Conservation (phyloP, 768 basidiomycete species). For the Mycena epipterygia region DNA sequence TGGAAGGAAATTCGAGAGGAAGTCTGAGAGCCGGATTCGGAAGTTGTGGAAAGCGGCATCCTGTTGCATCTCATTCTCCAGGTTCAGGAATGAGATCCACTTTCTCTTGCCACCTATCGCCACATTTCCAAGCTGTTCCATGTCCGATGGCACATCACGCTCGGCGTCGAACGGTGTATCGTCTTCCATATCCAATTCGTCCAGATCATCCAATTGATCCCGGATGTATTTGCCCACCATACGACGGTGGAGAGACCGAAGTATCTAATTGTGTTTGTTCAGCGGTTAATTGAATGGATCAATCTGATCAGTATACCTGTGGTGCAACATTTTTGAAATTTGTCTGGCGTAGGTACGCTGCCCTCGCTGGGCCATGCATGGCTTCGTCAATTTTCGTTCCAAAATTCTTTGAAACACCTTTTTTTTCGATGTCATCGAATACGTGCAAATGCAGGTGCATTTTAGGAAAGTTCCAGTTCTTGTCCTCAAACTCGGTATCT, state of each 20-base stretch:
- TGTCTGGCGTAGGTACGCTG: constrained; percentile 41
- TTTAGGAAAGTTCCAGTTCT: constrained; percentile 54
- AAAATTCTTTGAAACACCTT: constrained; percentile 48
- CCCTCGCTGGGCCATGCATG: constrained; percentile 45
- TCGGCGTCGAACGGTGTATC: not conserved
- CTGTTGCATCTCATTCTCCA: not conserved
- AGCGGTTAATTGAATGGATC: not conserved
- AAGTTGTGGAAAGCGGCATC: not conserved
- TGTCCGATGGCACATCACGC: not conserved
- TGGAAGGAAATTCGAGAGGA: not conserved
- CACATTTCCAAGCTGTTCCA: not conserved
- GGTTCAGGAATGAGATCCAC: not conserved
- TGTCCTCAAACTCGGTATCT: not conserved
- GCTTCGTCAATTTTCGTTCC: constrained; percentile 48
- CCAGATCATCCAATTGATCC: not conserved
- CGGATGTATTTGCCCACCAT: not conserved
- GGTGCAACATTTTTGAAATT: constrained; percentile 50
- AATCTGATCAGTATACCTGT: constrained; percentile 42
- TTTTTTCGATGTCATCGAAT: constrained; percentile 46
- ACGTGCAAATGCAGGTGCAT: constrained; percentile 49
- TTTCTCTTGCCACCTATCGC: not conserved
- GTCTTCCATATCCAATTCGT: not conserved
- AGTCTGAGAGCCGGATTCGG: not conserved
- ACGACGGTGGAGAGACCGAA: not conserved
- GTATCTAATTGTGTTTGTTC: not conserved